These are phyloP conservation scores for Coelastrella sp. DNA, from an alignment of 139 green algal genomes.

Conservation along the genomic window DNA sequence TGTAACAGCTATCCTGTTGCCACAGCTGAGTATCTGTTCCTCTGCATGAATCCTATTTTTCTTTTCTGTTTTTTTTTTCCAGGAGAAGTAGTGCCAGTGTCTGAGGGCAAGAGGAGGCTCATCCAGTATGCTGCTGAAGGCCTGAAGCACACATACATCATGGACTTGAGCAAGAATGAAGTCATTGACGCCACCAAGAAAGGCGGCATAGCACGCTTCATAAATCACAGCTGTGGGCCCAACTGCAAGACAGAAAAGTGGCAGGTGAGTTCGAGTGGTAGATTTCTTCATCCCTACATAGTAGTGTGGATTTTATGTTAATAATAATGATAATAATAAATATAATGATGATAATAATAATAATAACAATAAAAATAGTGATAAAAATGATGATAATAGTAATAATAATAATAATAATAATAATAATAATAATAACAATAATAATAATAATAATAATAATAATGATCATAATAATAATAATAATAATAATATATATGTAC, in stretches of 20 bases:
- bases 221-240: constrained; percentile 97
- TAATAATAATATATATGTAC: no score
- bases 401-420: no score
- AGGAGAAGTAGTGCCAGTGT: constrained; percentile 88
- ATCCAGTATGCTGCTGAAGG: constrained; percentile 79
- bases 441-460: no score
- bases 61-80: background rate
- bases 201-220: constrained; percentile 95
- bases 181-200: constrained; percentile 93
- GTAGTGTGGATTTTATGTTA: no score
- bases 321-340: no score
- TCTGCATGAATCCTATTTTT: background rate
- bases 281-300: background rate
- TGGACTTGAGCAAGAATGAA: constrained; percentile 96
- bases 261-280: constrained; percentile 86
- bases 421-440: no score
- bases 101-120: constrained; percentile 89
- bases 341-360: no score
- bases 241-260: constrained; percentile 99
- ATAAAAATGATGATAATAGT: no score
- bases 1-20: background rate
- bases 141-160: constrained; percentile 98
- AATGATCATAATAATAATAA: no score
- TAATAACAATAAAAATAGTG: no score
- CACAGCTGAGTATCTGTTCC: no score